A percentile compares a stretch with the other conserved stretches of the same genome.
Evolutionary conservation across 768 basidiomycete genomes (phyloP).

Genomic region (Hypsizygus marmoreus): DNA sequence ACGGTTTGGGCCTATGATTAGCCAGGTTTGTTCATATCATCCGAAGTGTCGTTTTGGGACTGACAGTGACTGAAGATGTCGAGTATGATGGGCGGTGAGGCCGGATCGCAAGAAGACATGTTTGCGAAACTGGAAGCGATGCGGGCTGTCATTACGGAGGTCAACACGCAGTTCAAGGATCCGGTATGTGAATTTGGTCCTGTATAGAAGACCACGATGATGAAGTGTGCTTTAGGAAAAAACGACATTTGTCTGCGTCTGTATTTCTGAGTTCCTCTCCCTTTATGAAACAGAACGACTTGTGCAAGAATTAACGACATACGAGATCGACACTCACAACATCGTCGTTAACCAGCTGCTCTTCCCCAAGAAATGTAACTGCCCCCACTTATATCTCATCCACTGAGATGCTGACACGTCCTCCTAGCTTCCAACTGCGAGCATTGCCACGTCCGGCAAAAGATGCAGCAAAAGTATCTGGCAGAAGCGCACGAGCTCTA

Average conservation of each 20-base stretch:
- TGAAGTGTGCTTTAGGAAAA: conserved; percentile 90
- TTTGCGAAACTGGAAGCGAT: conserved; percentile 97
- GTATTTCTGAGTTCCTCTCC: conserved; percentile 97
- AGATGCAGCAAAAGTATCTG: conserved; percentile 99
- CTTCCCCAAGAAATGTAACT: conserved; percentile 87
- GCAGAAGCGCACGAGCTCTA: conserved; percentile 96
- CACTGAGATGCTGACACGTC: conserved; percentile 2
- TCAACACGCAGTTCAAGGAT: conserved; percentile 99
- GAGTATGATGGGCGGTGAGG: conserved; percentile 92
- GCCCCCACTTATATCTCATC: conserved; percentile 1
- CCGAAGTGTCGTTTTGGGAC: not conserved
- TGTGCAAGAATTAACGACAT: conserved; percentile 91
- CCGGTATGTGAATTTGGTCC: conserved; percentile 70
- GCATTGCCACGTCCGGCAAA: conserved; percentile 90
- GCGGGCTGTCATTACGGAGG: conserved; percentile 96
- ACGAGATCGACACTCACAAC: conserved; percentile 97
- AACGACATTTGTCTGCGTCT: conserved; percentile 98
- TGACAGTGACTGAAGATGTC: conserved; percentile 65
- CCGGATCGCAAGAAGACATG: conserved; percentile 95
- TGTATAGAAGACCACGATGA: too few relatives aligned
- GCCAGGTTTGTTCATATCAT: conserved; percentile 50
- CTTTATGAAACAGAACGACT: conserved; percentile 98
- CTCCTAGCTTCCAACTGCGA: conserved; percentile 84
- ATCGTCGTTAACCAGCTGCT: conserved; percentile 98
- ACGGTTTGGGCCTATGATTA: conserved; percentile 96